A percentile compares a stretch with the other conserved stretches of the same genome.
phyloP scores from a whole-genome alignment of 2,329 filamentous ascomycete species.

The Cladosporium sp. region DNA sequence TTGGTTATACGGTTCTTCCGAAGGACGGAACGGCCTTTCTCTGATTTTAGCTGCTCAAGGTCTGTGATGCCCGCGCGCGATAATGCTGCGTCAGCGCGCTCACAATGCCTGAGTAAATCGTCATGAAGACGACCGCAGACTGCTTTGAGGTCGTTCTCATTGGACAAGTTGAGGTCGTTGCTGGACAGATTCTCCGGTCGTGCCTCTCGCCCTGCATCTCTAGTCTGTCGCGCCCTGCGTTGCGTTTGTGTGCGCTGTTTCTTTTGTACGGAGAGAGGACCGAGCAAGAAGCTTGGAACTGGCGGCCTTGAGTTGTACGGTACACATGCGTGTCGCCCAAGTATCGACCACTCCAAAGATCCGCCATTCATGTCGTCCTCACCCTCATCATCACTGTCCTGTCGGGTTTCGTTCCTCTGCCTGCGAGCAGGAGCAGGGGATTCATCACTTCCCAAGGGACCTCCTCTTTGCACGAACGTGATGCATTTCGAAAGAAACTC shows the following conservation, averaged over 20 bases:
- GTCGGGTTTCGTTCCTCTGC: conserved; percentile 18
- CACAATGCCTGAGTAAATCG: conserved; percentile 52
- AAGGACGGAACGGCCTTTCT: conserved; percentile 50
- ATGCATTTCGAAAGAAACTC: conserved; percentile 91
- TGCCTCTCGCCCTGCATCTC: conserved; percentile 65
- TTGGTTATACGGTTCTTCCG: conserved; percentile 64
- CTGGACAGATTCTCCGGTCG: conserved; percentile 75
- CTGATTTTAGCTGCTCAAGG: conserved; percentile 38
- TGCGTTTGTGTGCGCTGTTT: conserved; percentile 70
- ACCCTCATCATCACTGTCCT: conserved; percentile 53
- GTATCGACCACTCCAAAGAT: conserved; percentile 79
- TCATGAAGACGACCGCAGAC: conserved; percentile 75
- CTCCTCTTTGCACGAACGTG: conserved; percentile 73
- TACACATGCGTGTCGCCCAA: conserved; percentile 76
- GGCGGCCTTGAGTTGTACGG: conserved; percentile 72
- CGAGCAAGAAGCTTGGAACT: conserved; percentile 79
- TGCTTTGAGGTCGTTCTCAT: conserved; percentile 75
- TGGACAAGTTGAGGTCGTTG: conserved; percentile 71
- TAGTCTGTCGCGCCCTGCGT: conserved; percentile 68
- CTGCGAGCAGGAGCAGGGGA: conserved; percentile 25
- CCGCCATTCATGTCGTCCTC: conserved; percentile 69
- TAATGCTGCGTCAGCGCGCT: conserved; percentile 30
- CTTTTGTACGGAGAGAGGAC: conserved; percentile 86
- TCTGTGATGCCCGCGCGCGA: conserved; percentile 23
- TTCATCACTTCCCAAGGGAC: conserved; percentile 53